Base-by-base conservation (phyloP, 306 rosid genomes). In the Leucaena leucocephala region DNA sequence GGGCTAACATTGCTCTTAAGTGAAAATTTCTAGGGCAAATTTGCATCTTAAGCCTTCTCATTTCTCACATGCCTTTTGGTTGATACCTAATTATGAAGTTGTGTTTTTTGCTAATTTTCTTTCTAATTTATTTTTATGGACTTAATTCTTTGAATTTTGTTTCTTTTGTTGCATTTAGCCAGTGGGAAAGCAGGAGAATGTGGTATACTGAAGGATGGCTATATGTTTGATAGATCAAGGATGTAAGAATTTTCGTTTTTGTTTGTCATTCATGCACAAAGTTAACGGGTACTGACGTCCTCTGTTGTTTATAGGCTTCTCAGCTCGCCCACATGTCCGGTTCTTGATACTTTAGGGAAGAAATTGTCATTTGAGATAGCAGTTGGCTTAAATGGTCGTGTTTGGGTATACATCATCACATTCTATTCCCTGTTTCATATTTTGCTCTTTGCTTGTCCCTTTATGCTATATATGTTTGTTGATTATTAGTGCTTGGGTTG, bases 291-390 rank as follows among this genome's bases (percentile, higher is more conserved):
- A 38, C 40, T 77, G 76, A 77, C 42, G 48, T 74, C 52, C 19
- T 42, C 63, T 81, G 38, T 72, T 70, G 67, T 74, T 49, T 77
- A 71, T 82, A 92, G 97, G 92, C 82, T 92, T 70, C 89, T 94
- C 71, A 88, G 93, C 82, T 86, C 89, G 9, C 98, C 98, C 11
- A 77, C 93, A 40, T 89, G 94, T 90, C 94, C 98, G 0, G 90
- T 91, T 74, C 97, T 95, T 46, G 97, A 83, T 14, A 88, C 80
- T 34, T 80, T 95, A n/a, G 98, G 98, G 88, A 92, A 90, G 93
- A 92, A 92, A 80, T 69, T 92, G 83, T 92, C 98, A 38, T 92
- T 92, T 61, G 98, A 95, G 85, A 91, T 85, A 65, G 98, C 97
- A 67, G 83, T 86, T 79, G 98, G 98, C 74, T 78, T 92, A 68